Percentiles rank a stretch among this genome's conserved stretches.
Evolutionary conservation across 352 stramenopile species (phyloP).

Genomic region (Chrysophaeum taylorii): DNA sequence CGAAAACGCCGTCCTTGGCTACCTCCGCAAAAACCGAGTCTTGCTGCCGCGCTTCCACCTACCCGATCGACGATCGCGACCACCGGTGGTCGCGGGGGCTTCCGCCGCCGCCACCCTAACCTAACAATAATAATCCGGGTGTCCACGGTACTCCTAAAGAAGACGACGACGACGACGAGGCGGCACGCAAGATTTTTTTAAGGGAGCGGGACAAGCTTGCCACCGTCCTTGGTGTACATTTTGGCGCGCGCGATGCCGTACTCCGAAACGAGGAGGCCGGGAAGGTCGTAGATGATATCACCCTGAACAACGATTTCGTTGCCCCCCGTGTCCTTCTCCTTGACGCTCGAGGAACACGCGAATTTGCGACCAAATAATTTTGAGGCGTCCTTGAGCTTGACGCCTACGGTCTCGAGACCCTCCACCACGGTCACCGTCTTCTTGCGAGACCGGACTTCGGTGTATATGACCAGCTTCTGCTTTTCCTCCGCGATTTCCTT

Average conservation of each 20-base stretch:
- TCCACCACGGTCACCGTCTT: constrained; percentile 45
- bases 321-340: constrained; percentile 30
- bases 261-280: neutral
- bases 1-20: constrained; percentile 11
- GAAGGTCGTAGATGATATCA: constrained; percentile 26
- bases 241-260: neutral
- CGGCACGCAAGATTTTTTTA: too few relatives aligned
- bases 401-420: constrained; percentile 48
- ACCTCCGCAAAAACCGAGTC: constrained; percentile 13
- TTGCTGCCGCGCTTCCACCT: constrained; percentile 18
- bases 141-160: too few relatives aligned
- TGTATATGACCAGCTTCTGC: constrained; percentile 50
- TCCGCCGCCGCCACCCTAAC: too few relatives aligned
- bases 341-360: constrained; percentile 46
- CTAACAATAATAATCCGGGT: too few relatives aligned
- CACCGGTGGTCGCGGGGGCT: too few relatives aligned
- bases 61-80: neutral
- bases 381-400: constrained; percentile 53
- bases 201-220: neutral
- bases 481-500: constrained; percentile 30
- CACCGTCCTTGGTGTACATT: neutral
- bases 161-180: too few relatives aligned
- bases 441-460: constrained; percentile 42
- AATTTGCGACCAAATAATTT: constrained; percentile 55
- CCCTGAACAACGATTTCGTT: constrained; percentile 60